phyloP scores from a whole-genome alignment of 2,329 filamentous ascomycete species.

The Aspergillus hortae region DNA sequence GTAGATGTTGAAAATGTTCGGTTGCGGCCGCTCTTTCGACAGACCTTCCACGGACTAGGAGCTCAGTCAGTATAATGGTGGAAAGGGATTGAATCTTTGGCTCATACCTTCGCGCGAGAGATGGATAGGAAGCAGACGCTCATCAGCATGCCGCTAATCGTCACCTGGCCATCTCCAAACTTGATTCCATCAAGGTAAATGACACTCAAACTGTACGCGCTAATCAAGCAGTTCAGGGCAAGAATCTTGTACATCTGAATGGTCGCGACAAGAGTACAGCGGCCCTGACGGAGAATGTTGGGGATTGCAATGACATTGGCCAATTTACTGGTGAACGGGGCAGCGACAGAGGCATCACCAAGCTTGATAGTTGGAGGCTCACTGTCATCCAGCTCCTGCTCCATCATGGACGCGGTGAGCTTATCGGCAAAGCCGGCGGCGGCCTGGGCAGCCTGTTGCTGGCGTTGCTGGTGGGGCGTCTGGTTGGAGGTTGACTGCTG shows the following conservation, averaged over 20 bases:
- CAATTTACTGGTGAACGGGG: constrained; percentile 95
- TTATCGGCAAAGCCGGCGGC: constrained; percentile 80
- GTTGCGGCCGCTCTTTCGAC: constrained; percentile 94
- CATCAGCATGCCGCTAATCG: constrained; percentile 99
- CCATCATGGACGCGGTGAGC: constrained; percentile 83
- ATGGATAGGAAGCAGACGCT: constrained; percentile 98
- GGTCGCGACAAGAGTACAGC: constrained; percentile 94
- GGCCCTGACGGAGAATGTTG: constrained; percentile 96
- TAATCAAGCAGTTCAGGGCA: constrained; percentile 95
- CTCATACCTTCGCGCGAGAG: constrained; percentile 76
- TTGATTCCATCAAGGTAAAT: constrained; percentile 98
- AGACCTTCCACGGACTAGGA: constrained; percentile 78
- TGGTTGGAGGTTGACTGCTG: constrained; percentile 49
- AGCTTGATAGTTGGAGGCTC: constrained; percentile 96
- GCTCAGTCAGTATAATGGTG: constrained; percentile 11
- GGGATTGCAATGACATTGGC: constrained; percentile 95
- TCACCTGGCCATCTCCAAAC: constrained; percentile 97
- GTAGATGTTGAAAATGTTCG: constrained; percentile 98
- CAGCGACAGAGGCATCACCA: constrained; percentile 93
- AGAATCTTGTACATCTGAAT: constrained; percentile 99
- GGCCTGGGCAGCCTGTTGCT: constrained; percentile 62
- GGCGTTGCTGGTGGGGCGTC: constrained; percentile 49
- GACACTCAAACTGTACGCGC: constrained; percentile 93
- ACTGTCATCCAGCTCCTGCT: constrained; percentile 78
- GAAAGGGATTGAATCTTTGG: not conserved